Conservation (phyloP, 2,329 filamentous ascomycete species). For the Zelopaecilomyces penicillatus region DNA sequence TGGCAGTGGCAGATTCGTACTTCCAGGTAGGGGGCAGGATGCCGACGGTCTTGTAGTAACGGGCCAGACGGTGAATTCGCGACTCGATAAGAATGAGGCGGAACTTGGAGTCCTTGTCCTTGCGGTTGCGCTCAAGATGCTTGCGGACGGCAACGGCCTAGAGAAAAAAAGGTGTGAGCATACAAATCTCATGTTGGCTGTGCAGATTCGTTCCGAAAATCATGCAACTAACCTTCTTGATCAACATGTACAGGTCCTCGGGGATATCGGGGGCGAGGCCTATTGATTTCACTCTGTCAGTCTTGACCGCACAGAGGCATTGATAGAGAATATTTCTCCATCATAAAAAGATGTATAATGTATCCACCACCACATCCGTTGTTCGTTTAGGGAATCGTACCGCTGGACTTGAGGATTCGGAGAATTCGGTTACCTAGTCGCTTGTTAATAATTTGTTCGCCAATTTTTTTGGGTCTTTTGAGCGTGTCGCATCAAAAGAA, state of each 20-base stretch:
- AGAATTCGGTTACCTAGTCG: constrained; percentile 96
- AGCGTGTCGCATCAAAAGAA: constrained; percentile 10
- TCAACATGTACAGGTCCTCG: constrained; percentile 99
- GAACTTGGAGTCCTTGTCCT: constrained; percentile 99
- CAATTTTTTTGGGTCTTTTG: neutral
- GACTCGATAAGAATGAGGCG: constrained; percentile 99
- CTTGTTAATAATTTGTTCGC: constrained; percentile 26
- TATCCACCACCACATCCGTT: constrained; percentile 17
- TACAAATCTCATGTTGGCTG: neutral
- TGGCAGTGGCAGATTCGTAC: constrained; percentile 96
- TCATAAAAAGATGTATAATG: constrained; percentile 15
- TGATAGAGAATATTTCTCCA: constrained; percentile 21
- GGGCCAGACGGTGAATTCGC: constrained; percentile 97
- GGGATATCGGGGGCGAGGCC: constrained; percentile 97
- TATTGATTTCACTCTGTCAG: constrained; percentile 85
- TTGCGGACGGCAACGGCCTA: constrained; percentile 97
- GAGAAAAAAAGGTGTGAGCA: constrained; percentile 18
- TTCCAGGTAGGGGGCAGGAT: constrained; percentile 88
- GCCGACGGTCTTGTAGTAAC: constrained; percentile 98
- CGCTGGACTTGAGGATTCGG: constrained; percentile 93
- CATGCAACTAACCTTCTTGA: constrained; percentile 77
- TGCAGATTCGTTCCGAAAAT: neutral
- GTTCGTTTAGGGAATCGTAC: constrained; percentile 55
- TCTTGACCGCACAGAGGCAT: constrained; percentile 84
- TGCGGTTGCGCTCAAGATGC: constrained; percentile 99